phyloP scores from a whole-genome alignment of 2,329 filamentous ascomycete species.

The Stenocarpella maydis region DNA sequence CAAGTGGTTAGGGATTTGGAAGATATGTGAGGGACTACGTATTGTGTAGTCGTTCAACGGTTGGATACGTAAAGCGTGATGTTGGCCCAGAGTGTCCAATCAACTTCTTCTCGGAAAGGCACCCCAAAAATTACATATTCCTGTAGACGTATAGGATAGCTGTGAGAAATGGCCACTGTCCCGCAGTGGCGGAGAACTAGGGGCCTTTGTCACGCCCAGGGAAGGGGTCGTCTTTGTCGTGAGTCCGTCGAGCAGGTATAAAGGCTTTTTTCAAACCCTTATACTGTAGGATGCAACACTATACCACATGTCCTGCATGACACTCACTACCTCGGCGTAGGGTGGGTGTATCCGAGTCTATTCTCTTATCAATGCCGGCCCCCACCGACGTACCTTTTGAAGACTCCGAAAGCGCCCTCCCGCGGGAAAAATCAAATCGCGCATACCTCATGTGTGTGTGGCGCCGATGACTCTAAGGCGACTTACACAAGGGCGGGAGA shows the following conservation, averaged over 20 bases:
- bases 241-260: neutral
- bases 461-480: neutral
- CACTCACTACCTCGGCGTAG: neutral
- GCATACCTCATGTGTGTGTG: neutral
- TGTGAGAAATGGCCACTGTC: too few relatives aligned
- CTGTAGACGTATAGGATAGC: too few relatives aligned
- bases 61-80: too few relatives aligned
- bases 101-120: too few relatives aligned
- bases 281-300: too few relatives aligned
- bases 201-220: neutral
- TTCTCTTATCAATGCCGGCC: neutral
- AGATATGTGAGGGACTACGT: too few relatives aligned
- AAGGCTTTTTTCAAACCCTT: too few relatives aligned
- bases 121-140: too few relatives aligned
- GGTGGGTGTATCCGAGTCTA: neutral
- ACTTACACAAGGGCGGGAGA: neutral
- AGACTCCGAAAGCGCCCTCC: neutral
- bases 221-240: neutral
- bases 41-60: too few relatives aligned
- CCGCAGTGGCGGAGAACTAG: too few relatives aligned
- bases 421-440: neutral
- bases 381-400: neutral
- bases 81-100: too few relatives aligned
- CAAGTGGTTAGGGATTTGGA: too few relatives aligned
- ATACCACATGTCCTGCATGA: neutral